These are phyloP conservation scores for Herpetomonas tarakana DNA, from an alignment of 208 protist species.

Conservation along the genomic window DNA sequence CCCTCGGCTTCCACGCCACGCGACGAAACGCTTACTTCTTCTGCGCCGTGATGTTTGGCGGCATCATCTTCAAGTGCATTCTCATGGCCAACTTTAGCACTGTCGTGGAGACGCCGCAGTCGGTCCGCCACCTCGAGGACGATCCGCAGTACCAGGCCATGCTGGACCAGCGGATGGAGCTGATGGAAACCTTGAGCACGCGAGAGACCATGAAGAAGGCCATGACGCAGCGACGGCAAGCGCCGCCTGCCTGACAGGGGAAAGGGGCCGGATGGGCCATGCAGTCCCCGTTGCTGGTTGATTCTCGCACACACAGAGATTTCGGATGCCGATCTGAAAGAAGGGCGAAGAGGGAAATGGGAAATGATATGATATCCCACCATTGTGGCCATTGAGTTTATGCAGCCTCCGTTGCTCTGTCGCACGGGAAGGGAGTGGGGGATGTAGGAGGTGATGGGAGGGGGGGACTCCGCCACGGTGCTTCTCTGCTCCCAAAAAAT, in stretches of 20 bases:
- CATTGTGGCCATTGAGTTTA: too few species aligned
- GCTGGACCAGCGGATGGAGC: conserved; percentile 39
- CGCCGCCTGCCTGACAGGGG: conserved; percentile 24
- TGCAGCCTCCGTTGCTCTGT: too few species aligned
- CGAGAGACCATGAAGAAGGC: conserved; percentile 35
- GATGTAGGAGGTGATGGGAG: too few species aligned
- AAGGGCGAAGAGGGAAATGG: too few species aligned
- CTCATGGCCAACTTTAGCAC: conserved; percentile 52
- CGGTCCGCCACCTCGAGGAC: conserved; percentile 21
- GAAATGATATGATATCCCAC: too few species aligned
- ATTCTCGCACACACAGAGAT: too few species aligned
- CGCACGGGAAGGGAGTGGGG: too few species aligned
- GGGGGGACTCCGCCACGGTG: too few species aligned
- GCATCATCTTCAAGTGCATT: conserved; percentile 56
- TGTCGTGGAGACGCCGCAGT: conserved; percentile 15
- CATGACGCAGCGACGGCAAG: conserved; percentile 14
- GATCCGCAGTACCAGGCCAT: conserved; percentile 45
- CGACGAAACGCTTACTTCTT: conserved; percentile 71
- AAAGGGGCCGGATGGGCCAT: conserved; percentile 1
- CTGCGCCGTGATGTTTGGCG: conserved; percentile 59
- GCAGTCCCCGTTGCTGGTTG: too few species aligned
- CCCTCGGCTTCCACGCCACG: conserved; percentile 62
- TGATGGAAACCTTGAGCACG: conserved; percentile 33
- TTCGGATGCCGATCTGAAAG: too few species aligned
- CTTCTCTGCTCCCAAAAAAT: too few species aligned